Conservation (phyloP, 192 early-diverging fungal genomes). For the Backusella australiensis region DNA sequence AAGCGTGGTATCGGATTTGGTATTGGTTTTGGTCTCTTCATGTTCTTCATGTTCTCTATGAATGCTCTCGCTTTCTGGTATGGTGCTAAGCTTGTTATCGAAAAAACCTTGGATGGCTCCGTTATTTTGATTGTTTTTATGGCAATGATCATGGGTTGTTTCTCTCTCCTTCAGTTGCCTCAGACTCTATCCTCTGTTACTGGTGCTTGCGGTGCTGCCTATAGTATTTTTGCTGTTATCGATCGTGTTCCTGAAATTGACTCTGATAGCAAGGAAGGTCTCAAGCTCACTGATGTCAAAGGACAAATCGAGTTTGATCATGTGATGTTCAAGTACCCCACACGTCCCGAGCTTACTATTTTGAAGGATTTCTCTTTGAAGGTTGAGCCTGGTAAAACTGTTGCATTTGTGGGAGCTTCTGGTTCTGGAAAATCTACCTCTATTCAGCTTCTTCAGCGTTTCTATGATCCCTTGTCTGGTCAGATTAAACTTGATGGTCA, state of each 20-base stretch:
- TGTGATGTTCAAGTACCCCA: slow-evolving; percentile 82
- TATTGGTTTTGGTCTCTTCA: slow-evolving; percentile 63
- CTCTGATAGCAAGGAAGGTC: slow-evolving; percentile 42
- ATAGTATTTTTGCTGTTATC: slow-evolving; percentile 74
- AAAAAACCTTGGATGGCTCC: slow-evolving; percentile 36
- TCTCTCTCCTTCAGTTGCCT: slow-evolving; percentile 45
- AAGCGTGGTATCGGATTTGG: slow-evolving; percentile 60
- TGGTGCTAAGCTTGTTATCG: slow-evolving; percentile 58
- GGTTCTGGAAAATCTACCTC: slow-evolving; percentile 88
- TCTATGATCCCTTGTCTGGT: slow-evolving; percentile 66
- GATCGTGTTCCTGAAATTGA: slow-evolving; percentile 81
- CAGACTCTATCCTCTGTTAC: slow-evolving; percentile 68
- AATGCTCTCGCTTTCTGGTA: slow-evolving; percentile 85
- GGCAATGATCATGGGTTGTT: slow-evolving; percentile 73
- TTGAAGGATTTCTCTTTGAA: slow-evolving; percentile 68
- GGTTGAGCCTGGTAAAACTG: slow-evolving; percentile 69
- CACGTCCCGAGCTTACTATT: slow-evolving; percentile 74
- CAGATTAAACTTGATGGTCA: slow-evolving; percentile 67
- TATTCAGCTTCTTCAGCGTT: slow-evolving; percentile 78
- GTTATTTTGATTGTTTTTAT: slow-evolving; percentile 82
- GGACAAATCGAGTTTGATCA: slow-evolving; percentile 72
- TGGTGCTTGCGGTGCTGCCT: slow-evolving; percentile 74
- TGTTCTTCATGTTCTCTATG: slow-evolving; percentile 65
- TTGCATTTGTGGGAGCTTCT: slow-evolving; percentile 84
- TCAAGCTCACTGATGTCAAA: slow-evolving; percentile 39